Percentiles rank a stretch among this genome's conserved stretches.
Conservation (phyloP, 129 eudicot genomes). For the Arctium lappa region DNA sequence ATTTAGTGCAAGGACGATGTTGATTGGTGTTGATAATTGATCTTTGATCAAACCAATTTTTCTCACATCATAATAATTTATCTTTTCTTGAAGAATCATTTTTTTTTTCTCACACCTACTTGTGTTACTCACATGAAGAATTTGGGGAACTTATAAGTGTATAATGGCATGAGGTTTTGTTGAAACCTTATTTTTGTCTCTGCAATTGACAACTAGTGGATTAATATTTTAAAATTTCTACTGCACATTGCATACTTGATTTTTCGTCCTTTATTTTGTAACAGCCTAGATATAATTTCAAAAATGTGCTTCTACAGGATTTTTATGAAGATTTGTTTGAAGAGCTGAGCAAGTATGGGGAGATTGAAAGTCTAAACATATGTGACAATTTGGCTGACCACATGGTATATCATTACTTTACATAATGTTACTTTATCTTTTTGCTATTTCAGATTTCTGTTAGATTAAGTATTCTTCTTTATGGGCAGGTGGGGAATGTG, state of each 20-base stretch:
- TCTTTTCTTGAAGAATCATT: not conserved
- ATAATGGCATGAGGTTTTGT: not conserved
- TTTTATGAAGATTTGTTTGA: slow-evolving; percentile 90
- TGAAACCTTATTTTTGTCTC: not conserved
- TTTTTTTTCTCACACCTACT: not conserved
- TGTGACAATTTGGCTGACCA: slow-evolving; percentile 96
- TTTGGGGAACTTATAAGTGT: not conserved
- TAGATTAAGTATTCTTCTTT: not conserved
- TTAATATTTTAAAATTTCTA: not conserved
- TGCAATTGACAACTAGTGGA: not conserved
- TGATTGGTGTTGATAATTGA: not conserved
- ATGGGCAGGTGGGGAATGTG: slow-evolving; percentile 87
- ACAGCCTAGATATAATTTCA: not conserved
- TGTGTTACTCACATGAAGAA: not conserved
- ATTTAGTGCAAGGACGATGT: not conserved
- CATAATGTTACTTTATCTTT: not conserved
- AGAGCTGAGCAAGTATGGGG: slow-evolving; percentile 89
- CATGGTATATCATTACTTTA: slow-evolving; percentile 46
- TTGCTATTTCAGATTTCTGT: not conserved
- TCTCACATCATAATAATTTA: not conserved
- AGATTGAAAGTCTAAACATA: slow-evolving; percentile 86
- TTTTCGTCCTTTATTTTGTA: not conserved
- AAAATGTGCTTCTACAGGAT: slow-evolving; percentile 38
- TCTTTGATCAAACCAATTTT: not conserved
- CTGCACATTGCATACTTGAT: not conserved